Evolutionary conservation across 331 rosid species (phyloP).

Genomic region (Spiraea crenata): DNA sequence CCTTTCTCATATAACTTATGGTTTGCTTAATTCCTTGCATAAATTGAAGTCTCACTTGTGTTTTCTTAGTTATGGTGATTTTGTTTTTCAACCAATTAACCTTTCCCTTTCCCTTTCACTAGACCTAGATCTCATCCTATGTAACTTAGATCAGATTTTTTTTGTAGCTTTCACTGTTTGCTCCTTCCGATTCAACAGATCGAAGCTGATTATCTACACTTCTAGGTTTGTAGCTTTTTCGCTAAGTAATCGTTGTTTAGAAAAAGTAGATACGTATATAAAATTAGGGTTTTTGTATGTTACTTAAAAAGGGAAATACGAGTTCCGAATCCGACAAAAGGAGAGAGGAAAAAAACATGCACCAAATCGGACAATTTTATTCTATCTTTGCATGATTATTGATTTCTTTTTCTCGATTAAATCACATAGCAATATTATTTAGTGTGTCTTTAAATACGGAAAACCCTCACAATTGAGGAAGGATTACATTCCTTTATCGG

Average conservation of each 20-base stretch:
- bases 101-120: neutral
- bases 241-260: neutral
- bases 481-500: too few relatives aligned
- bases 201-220: neutral
- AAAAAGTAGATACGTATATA: neutral
- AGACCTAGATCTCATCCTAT: slow-evolving; percentile 2
- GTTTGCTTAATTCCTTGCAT: neutral
- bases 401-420: too few relatives aligned
- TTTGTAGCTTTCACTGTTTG: neutral
- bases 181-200: neutral
- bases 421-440: too few relatives aligned
- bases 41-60: neutral
- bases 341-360: neutral
- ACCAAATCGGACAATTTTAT: too few relatives aligned
- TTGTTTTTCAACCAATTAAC: neutral
- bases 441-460: too few relatives aligned
- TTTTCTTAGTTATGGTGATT: neutral
- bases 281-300: neutral
- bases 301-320: too few relatives aligned
- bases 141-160: neutral
- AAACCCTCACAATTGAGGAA: too few relatives aligned
- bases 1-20: neutral
- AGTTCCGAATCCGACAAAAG: neutral
- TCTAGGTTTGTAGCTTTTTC: neutral
- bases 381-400: too few relatives aligned